phyloP scores from a whole-genome alignment of 129 eudicot genomes.

The Cynara cardunculus region DNA sequence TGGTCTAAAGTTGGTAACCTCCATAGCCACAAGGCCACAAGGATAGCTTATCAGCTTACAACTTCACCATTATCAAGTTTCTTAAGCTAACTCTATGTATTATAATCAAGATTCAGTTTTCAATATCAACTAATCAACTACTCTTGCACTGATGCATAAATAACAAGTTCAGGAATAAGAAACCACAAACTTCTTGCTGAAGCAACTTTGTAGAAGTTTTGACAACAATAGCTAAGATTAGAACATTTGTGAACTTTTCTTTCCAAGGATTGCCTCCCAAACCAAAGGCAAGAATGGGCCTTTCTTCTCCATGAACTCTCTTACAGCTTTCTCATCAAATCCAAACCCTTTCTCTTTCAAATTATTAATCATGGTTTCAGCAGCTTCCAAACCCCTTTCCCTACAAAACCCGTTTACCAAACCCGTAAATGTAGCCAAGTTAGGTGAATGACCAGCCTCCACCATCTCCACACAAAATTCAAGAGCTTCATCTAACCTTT shows the following conservation, averaged over 20 bases:
- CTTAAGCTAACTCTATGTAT: background rate
- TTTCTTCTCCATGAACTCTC: conserved; percentile 70
- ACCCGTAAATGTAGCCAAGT: conserved; percentile 57
- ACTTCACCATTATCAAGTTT: background rate
- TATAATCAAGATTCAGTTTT: background rate
- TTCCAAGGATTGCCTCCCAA: conserved; percentile 93
- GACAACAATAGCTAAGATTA: background rate
- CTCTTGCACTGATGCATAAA: background rate
- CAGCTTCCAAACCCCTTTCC: conserved; percentile 76
- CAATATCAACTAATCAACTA: background rate
- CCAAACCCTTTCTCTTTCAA: conserved; percentile 63
- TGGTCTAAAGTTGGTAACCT: no score
- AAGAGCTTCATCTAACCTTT: conserved; percentile 60
- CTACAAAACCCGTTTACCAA: conserved; percentile 63
- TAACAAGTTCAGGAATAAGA: background rate
- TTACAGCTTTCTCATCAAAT: conserved; percentile 63
- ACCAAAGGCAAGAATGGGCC: conserved; percentile 71
- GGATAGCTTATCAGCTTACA: background rate
- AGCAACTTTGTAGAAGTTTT: background rate
- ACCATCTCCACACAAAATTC: conserved; percentile 63
- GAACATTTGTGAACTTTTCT: conserved; percentile 36
- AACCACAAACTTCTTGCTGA: background rate
- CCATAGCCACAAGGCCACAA: no score
- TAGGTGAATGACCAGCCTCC: conserved; percentile 79
- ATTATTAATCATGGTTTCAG: conserved; percentile 38